These are phyloP conservation scores for Cyberlindnera maritima DNA, from an alignment of 805 yeast genomes.

Conservation along the genomic window DNA sequence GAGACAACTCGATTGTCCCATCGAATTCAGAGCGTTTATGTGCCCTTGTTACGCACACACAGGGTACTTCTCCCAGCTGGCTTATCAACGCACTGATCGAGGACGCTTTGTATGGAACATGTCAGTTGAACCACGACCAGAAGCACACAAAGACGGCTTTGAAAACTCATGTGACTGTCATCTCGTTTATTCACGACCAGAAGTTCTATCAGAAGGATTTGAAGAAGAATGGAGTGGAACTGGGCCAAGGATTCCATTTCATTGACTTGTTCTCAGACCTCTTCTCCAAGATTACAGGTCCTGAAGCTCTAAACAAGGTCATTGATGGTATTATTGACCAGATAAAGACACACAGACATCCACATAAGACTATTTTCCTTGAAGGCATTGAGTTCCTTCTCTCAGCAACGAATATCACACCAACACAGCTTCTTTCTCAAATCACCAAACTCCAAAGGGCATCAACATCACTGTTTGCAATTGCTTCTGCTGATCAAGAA, in stretches of 20 bases:
- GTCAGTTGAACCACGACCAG: conserved; percentile 23
- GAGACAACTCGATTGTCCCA: conserved; percentile 46
- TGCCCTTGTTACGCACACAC: conserved; percentile 35
- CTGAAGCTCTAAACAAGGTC: conserved; percentile 14
- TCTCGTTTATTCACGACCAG: conserved; percentile 33
- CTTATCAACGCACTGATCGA: conserved; percentile 54
- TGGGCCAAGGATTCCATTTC: conserved; percentile 32
- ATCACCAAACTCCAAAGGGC: conserved; percentile 34
- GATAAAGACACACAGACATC: conserved; percentile 1
- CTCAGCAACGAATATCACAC: conserved; percentile 37
- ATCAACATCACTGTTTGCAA: conserved; percentile 36
- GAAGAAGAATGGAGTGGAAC: conserved; percentile 42
- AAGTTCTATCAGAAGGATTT: conserved; percentile 34
- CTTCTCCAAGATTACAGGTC: conserved; percentile 34
- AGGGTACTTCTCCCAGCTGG: conserved; percentile 67
- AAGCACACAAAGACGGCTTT: conserved; percentile 1
- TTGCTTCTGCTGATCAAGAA: conserved; percentile 40
- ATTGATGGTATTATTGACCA: conserved; percentile 14
- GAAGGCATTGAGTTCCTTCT: conserved; percentile 49
- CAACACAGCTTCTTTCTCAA: conserved; percentile 35
- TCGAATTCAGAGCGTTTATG: conserved; percentile 27
- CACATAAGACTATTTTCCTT: conserved; percentile 34
- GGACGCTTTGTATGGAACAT: conserved; percentile 31
- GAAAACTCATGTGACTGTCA: conserved; percentile 29
- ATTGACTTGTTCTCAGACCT: conserved; percentile 48